Evolutionary conservation across 345 rosid genomes (phyloP).

Genomic region (Citrus hindsii): DNA sequence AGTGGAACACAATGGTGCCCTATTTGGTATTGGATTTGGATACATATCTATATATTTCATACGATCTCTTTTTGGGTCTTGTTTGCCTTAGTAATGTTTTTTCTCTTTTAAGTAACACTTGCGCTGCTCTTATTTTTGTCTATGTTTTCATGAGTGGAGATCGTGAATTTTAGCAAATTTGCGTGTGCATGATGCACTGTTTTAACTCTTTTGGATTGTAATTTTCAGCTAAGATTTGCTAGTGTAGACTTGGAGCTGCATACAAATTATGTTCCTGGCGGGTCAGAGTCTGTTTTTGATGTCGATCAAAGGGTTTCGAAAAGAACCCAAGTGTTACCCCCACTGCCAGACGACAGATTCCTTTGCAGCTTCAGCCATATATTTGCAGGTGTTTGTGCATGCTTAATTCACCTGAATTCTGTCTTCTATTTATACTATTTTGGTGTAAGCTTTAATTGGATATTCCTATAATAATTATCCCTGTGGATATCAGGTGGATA

Average conservation of each 20-base stretch:
- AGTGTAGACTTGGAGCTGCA: conserved; percentile 78
- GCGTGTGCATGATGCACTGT: not conserved
- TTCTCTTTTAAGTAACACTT: not conserved
- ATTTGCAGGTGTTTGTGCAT: conserved; percentile 57
- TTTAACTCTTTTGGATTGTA: not conserved
- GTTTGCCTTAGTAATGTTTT: not conserved
- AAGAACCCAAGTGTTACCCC: conserved; percentile 75
- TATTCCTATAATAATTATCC: not conserved
- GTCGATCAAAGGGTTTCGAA: conserved; percentile 65
- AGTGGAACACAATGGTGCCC: conserved; percentile 22
- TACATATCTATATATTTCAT: not conserved
- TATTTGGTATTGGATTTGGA: not conserved
- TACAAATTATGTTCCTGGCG: conserved; percentile 61
- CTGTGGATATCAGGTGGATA: conserved; percentile 61
- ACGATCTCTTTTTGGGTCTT: not conserved
- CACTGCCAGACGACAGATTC: conserved; percentile 76
- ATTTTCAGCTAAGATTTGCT: conserved; percentile 64
- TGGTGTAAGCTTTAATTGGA: not conserved
- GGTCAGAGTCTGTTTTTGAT: conserved; percentile 69
- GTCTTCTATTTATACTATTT: not conserved
- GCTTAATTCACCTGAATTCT: not conserved
- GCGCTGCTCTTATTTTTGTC: not conserved
- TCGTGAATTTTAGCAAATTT: not conserved
- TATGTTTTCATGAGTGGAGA: not conserved
- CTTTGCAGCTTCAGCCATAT: conserved; percentile 84